phyloP scores from a whole-genome alignment of 331 rosid genomes.

The Pyrus hybrid region DNA sequence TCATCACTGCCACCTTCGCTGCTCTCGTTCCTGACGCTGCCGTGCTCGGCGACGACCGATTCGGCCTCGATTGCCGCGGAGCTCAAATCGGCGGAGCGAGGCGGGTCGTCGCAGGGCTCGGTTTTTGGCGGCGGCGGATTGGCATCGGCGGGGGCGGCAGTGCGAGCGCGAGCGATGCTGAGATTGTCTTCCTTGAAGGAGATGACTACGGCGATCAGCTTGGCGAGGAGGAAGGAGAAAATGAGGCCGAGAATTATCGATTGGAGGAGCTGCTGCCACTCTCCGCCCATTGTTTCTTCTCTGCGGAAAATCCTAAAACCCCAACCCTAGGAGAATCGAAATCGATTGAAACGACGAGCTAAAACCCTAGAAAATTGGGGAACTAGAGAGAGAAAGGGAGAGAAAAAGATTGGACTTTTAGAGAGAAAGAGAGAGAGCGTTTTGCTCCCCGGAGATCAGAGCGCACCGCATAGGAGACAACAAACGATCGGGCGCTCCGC shows the following conservation, averaged over 20 bases:
- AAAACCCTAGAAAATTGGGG: conserved; percentile 34
- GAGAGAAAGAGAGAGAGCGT: not conserved
- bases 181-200: conserved; percentile 81
- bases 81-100: conserved; percentile 4
- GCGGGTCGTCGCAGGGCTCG: not conserved
- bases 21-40: conserved; percentile 65
- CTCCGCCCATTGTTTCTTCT: conserved; percentile 6
- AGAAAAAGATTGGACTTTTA: not conserved
- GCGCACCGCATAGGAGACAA: not conserved
- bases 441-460: not conserved
- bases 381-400: not conserved
- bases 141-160: not conserved
- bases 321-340: not conserved
- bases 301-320: not conserved
- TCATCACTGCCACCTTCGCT: conserved; percentile 23
- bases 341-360: not conserved
- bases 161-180: conserved; percentile 39
- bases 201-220: conserved; percentile 73
- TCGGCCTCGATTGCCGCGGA: conserved; percentile 35
- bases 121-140: not conserved
- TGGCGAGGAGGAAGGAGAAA: conserved; percentile 87
- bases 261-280: conserved; percentile 83
- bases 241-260: conserved; percentile 75
- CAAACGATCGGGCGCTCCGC: not conserved
- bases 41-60: conserved; percentile 84